These are phyloP conservation scores for Colletotrichum costaricense DNA, from an alignment of 2,329 filamentous ascomycete genomes.

Conservation along the genomic window DNA sequence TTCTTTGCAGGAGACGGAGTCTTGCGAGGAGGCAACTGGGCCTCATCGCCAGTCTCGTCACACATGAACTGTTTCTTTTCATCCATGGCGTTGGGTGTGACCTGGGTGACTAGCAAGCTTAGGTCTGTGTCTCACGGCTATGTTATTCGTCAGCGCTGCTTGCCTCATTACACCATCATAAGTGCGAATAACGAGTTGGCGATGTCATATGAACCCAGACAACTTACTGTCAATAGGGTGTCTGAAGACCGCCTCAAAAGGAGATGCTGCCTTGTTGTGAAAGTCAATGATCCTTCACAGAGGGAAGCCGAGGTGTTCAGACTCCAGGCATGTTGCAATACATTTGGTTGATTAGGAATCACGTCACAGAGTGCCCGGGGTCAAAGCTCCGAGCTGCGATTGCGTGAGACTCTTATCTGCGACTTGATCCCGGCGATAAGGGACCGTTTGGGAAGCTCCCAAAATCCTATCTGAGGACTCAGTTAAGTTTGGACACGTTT, in stretches of 20 bases:
- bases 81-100: background rate
- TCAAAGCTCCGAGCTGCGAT: constrained; percentile 25
- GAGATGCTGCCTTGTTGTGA: background rate
- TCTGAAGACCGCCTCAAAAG: background rate
- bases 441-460: constrained; percentile 73
- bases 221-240: background rate
- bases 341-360: constrained; percentile 10
- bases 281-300: background rate
- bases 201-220: background rate
- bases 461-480: constrained; percentile 79
- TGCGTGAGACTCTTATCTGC: constrained; percentile 22
- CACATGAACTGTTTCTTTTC: constrained; percentile 9
- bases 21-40: background rate
- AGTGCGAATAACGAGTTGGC: background rate
- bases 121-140: background rate
- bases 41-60: constrained; percentile 16
- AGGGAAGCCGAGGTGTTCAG: background rate
- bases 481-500: too few species aligned
- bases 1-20: constrained; percentile 17
- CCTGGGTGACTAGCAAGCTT: background rate
- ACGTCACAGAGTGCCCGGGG: constrained; percentile 20
- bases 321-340: background rate
- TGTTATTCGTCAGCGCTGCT: background rate
- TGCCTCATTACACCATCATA: background rate
- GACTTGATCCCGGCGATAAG: constrained; percentile 25